Conservation (phyloP, 768 basidiomycete species). For the Agaricus bisporus region DNA sequence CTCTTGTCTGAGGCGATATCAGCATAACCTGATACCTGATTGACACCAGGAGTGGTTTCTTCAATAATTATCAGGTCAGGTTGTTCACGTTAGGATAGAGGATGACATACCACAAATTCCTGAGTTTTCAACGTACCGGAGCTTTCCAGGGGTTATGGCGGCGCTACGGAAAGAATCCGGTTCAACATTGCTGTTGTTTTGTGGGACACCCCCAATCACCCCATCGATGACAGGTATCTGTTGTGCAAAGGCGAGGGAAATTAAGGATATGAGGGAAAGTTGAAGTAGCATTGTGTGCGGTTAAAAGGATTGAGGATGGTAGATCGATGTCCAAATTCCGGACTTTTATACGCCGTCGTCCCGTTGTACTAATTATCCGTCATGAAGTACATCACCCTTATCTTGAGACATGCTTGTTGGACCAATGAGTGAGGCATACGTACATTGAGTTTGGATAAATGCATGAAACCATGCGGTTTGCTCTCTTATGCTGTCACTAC, state of each 20-base stretch:
- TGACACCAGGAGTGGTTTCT: slow-evolving; percentile 60
- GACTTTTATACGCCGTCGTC: too few species aligned
- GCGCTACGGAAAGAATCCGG: slow-evolving; percentile 14
- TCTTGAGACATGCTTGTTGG: too few species aligned
- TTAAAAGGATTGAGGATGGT: too few species aligned
- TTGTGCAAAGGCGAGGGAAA: slow-evolving; percentile 16
- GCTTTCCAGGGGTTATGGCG: slow-evolving; percentile 37
- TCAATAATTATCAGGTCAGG: neutral
- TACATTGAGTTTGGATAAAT: too few species aligned
- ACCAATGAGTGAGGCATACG: too few species aligned
- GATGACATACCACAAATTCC: slow-evolving; percentile 47
- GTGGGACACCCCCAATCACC: slow-evolving; percentile 41
- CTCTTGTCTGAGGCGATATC: slow-evolving; percentile 51
- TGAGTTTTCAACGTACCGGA: slow-evolving; percentile 54
- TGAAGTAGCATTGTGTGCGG: neutral
- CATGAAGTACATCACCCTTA: too few species aligned
- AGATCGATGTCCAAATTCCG: too few species aligned
- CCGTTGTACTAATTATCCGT: too few species aligned
- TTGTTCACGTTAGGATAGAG: neutral
- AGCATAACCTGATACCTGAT: slow-evolving; percentile 58
- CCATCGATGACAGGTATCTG: slow-evolving; percentile 47
- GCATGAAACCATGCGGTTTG: too few species aligned
- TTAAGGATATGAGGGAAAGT: neutral
- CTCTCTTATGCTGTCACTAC: too few species aligned
- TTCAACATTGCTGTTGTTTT: slow-evolving; percentile 8